Percentiles rank a stretch among this genome's conserved stretches.
phyloP scores from a whole-genome alignment of 768 basidiomycete genomes.

The Trametes coccinea region DNA sequence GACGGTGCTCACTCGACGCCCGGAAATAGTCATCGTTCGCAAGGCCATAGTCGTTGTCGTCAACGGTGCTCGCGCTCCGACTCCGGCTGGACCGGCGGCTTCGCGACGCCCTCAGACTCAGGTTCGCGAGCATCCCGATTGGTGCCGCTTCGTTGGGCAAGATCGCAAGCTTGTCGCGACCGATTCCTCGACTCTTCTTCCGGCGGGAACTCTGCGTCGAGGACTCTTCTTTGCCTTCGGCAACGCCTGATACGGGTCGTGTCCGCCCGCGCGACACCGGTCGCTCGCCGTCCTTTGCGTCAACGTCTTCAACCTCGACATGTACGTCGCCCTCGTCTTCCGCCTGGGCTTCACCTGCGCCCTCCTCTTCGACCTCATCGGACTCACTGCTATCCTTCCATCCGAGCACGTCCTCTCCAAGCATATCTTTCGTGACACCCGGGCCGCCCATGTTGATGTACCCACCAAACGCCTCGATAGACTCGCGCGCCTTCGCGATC shows the following conservation, averaged over 20 bases:
- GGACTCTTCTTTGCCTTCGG: neutral
- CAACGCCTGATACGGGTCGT: neutral
- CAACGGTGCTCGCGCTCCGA: conserved; percentile 36
- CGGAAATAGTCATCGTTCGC: conserved; percentile 70
- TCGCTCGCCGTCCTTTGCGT: conserved; percentile 36
- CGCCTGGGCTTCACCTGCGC: neutral
- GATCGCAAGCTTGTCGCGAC: conserved; percentile 47
- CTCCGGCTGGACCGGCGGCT: conserved; percentile 27
- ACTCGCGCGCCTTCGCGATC: conserved; percentile 73
- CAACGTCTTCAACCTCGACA: conserved; percentile 28
- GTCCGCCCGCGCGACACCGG: conserved; percentile 17
- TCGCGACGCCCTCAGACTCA: conserved; percentile 48
- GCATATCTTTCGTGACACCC: conserved; percentile 50
- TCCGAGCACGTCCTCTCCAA: conserved; percentile 46
- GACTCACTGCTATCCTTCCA: conserved; percentile 37
- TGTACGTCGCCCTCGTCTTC: conserved; percentile 28
- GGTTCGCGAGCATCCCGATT: conserved; percentile 73
- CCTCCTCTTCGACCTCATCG: conserved; percentile 24
- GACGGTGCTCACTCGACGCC: conserved; percentile 45
- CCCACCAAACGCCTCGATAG: conserved; percentile 65
- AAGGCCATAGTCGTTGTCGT: conserved; percentile 58
- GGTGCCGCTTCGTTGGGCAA: conserved; percentile 65
- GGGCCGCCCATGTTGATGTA: conserved; percentile 65
- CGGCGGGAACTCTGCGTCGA: conserved; percentile 20
- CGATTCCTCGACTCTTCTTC: conserved; percentile 25